Base-by-base conservation (phyloP, 108 stramenopile genomes). In the Nitzschia putrida region DNA sequence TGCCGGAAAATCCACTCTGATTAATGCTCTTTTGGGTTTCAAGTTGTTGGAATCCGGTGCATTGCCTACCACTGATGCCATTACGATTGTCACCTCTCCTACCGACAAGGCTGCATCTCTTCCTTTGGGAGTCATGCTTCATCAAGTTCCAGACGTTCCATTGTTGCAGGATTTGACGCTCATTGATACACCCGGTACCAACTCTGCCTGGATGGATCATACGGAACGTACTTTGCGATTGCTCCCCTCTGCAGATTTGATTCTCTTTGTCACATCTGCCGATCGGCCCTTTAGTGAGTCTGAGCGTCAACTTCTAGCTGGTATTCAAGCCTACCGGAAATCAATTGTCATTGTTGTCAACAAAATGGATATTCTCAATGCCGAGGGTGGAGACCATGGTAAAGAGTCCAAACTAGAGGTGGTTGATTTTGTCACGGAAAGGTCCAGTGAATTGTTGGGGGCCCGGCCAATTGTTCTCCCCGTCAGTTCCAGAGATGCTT, bases 131-230 rank as follows among this genome's bases (percentile, higher is more conserved):
- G 77, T 77, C 10, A 34, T 72, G 22, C 61, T 71, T 44, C 84
- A 85, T 53, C 47, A 41, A 3, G 68, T 80, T 21, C 24, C 76
- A 3, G 52, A 78, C 47, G 66, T 84, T 26, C 87, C 90, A 3
- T 59, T 92, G 8, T 61, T 90, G 11, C 68, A 83, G 23, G 88
- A 88, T 68, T 68, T 94, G 24, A 88, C 83, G 18, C 68, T 94
- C 1, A 81, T 94, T 37, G 93, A 94, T 65, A 91, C 93, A 0
- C 93, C 93, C 21, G 93, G 93, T 43, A 94, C 93, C 16, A 94
- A 94, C 58, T 89, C 88, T 3, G 78, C 89, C 9, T 66, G 86
- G 54, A 74, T 78, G n/a, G 78, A 91, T 52, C 90, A 94, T 73
- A 88, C 88, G 2, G 64, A 79, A 60, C 80, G 76, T 12, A 94